These are phyloP conservation scores for Candida rishiriensis DNA, from an alignment of 805 yeast genomes.

Conservation along the genomic window DNA sequence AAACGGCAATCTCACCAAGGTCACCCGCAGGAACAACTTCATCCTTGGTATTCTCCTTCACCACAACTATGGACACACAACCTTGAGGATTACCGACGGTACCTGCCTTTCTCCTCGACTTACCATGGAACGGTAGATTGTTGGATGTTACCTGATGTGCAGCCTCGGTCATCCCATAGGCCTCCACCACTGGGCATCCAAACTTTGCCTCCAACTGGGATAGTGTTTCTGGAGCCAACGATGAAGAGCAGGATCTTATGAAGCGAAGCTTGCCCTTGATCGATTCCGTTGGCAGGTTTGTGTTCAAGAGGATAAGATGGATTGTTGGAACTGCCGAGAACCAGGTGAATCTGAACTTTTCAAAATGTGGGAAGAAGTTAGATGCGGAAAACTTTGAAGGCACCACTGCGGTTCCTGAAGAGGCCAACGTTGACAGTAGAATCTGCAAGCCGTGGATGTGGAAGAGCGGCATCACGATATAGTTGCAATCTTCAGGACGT, in stretches of 20 bases:
- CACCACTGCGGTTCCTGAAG: constrained; percentile 58
- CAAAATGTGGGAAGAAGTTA: constrained; percentile 57
- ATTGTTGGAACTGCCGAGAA: constrained; percentile 77
- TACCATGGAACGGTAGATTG: constrained; percentile 44
- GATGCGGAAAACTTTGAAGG: constrained; percentile 61
- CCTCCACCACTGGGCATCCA: constrained; percentile 67
- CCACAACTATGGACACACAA: constrained; percentile 60
- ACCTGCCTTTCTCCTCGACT: constrained; percentile 61
- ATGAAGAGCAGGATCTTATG: constrained; percentile 68
- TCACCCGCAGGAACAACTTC: constrained; percentile 45
- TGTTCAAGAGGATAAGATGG: constrained; percentile 58
- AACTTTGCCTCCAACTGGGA: constrained; percentile 51
- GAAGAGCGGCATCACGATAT: constrained; percentile 72
- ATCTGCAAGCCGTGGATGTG: constrained; percentile 77
- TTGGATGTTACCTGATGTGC: constrained; percentile 79
- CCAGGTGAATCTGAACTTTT: constrained; percentile 53
- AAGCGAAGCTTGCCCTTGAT: constrained; percentile 52
- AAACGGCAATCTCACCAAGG: constrained; percentile 66
- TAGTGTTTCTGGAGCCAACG: constrained; percentile 64
- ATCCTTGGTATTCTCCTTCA: constrained; percentile 40
- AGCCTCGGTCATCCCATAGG: constrained; percentile 80
- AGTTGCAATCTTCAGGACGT: constrained; percentile 45
- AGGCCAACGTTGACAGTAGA: constrained; percentile 52
- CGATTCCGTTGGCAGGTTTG: constrained; percentile 42
- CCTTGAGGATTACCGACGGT: constrained; percentile 62